These are phyloP conservation scores for Talaromyces sp. DNA, from an alignment of 2,329 filamentous ascomycete genomes.

Conservation along the genomic window DNA sequence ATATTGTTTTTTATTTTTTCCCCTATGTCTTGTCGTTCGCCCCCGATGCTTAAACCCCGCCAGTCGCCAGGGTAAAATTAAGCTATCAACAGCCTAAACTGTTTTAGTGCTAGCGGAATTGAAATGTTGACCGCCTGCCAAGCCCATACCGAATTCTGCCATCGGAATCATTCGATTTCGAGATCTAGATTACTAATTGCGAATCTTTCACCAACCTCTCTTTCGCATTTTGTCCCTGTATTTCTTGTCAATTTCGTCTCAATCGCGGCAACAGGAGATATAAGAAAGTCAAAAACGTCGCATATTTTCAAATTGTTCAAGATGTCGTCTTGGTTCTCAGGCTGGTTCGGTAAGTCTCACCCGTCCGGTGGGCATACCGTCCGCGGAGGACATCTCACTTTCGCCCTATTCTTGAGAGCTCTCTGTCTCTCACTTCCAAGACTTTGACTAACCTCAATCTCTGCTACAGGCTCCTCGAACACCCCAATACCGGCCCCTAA, in stretches of 20 bases:
- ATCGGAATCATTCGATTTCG: not conserved
- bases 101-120: not conserved
- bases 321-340: conserved; percentile 36
- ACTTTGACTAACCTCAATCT: not conserved
- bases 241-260: not conserved
- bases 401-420: not conserved
- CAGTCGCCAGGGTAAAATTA: conserved; percentile 9
- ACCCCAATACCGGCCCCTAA: conserved; percentile 21
- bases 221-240: not conserved
- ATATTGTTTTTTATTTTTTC: conserved; percentile 9
- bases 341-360: conserved; percentile 31
- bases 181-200: conserved; percentile 6
- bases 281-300: too few species aligned
- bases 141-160: not conserved
- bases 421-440: not conserved
- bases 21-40: not conserved
- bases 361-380: not conserved
- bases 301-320: not conserved
- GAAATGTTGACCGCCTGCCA: not conserved
- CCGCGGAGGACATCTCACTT: conserved; percentile 8
- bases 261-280: not conserved
- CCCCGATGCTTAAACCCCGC: conserved; percentile 7
- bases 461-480: not conserved
- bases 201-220: not conserved
- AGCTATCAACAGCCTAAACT: not conserved